Percentiles rank a stretch among this genome's conserved stretches.
Evolutionary conservation across 495 filamentous ascomycete species (phyloP).

Genomic region (Amniculicola lignicola): DNA sequence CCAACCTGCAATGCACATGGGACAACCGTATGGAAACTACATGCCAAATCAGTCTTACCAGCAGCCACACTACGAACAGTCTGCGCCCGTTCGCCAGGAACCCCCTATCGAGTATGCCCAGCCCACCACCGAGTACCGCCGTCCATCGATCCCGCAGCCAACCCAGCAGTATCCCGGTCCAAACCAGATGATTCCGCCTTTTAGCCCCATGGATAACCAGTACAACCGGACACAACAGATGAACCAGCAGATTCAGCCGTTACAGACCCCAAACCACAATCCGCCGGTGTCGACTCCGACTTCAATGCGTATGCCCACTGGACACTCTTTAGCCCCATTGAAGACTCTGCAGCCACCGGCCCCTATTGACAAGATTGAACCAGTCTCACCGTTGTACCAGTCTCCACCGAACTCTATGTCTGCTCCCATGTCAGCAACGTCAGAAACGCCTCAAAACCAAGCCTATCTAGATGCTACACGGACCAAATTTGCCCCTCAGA

Average conservation of each 20-base stretch:
- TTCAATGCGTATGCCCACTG: conserved; percentile 22
- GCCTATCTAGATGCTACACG: conserved; percentile 14
- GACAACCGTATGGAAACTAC: conserved; percentile 34
- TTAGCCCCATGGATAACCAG: conserved; percentile 20
- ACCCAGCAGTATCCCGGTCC: conserved; percentile 29
- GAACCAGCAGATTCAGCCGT: conserved; percentile 25
- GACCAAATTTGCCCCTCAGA: conserved; percentile 13
- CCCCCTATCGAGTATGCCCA: conserved; percentile 30
- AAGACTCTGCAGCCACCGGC: conserved; percentile 33
- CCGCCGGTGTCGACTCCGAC: conserved; percentile 21
- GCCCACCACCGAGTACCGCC: conserved; percentile 32
- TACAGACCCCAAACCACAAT: conserved; percentile 32
- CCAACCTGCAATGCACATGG: conserved; percentile 34
- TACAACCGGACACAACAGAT: conserved; percentile 30
- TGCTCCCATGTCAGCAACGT: conserved; percentile 29
- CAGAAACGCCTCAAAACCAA: conserved; percentile 21
- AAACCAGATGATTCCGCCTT: conserved; percentile 25
- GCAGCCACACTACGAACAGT: conserved; percentile 38
- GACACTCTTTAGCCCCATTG: conserved; percentile 35
- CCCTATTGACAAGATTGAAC: conserved; percentile 25
- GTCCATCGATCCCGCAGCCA: conserved; percentile 29
- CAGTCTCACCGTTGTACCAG: conserved; percentile 31
- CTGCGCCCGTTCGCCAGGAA: conserved; percentile 35
- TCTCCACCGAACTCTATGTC: conserved; percentile 26
- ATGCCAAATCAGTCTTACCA: conserved; percentile 32